These are phyloP conservation scores for Trametes coccinea DNA, from an alignment of 768 basidiomycete genomes.

Conservation along the genomic window DNA sequence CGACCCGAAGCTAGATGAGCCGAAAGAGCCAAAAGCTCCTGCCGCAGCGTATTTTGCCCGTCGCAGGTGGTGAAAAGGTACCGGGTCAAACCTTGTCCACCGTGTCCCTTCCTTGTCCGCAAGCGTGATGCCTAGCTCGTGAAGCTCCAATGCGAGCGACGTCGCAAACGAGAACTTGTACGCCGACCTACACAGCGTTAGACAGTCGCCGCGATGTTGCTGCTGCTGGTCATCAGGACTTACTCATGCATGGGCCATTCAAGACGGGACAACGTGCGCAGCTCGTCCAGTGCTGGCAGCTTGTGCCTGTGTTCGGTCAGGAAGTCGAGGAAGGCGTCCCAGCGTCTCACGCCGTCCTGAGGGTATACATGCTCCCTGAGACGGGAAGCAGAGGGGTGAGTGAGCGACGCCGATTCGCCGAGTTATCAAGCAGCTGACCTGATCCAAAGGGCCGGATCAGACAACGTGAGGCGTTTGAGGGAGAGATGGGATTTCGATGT, in stretches of 20 bases:
- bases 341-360: background rate
- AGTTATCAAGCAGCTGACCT: background rate
- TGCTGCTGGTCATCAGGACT: background rate
- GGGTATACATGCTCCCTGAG: background rate
- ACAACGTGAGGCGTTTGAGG: background rate
- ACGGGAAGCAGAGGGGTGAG: too few species aligned
- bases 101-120: constrained; percentile 3
- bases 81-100: background rate
- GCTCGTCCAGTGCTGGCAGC: background rate
- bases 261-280: background rate
- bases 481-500: background rate
- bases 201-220: background rate
- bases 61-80: background rate
- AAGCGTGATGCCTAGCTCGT: background rate
- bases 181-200: background rate
- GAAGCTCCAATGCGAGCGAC: background rate
- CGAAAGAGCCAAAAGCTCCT: background rate
- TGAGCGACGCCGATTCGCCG: too few species aligned
- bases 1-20: background rate
- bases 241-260: constrained; percentile 4
- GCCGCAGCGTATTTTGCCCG: background rate
- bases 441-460: background rate
- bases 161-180: background rate
- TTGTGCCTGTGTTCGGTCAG: constrained; percentile 1
- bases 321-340: background rate